phyloP scores from a whole-genome alignment of 2,329 filamentous ascomycete genomes.

The Epicoccum nigrum region DNA sequence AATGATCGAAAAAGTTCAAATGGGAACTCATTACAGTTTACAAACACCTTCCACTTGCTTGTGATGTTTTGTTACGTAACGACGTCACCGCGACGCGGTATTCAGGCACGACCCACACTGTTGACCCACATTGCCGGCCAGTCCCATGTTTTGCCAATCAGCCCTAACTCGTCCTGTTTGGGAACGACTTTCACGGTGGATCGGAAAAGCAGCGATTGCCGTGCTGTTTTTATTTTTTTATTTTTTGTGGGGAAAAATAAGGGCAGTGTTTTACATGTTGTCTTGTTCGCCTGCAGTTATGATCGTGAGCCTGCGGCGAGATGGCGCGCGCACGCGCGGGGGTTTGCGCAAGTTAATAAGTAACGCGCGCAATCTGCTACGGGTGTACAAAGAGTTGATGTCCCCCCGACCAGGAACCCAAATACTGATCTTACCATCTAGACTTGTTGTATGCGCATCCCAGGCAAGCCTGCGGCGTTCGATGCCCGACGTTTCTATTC shows the following conservation, averaged over 20 bases:
- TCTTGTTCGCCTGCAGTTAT: no score
- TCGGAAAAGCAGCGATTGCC: not conserved
- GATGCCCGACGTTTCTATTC: no score
- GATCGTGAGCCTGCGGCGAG: no score
- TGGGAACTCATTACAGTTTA: not conserved
- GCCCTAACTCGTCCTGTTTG: not conserved
- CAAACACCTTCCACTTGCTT: slow-evolving; percentile 4
- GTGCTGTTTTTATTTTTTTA: no score
- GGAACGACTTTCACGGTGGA: slow-evolving; percentile 1
- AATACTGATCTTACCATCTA: not conserved
- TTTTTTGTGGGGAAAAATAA: no score
- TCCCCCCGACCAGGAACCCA: not conserved
- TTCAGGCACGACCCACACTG: slow-evolving; percentile 14
- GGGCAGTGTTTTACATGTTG: no score
- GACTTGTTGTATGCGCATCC: no score
- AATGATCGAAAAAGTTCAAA: slow-evolving; percentile 9
- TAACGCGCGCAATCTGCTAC: slow-evolving; percentile 4
- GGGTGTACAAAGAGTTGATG: not conserved
- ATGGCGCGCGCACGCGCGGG: slow-evolving; percentile 2
- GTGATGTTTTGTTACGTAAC: slow-evolving; percentile 1
- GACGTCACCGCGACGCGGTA: slow-evolving; percentile 10
- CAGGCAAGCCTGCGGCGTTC: no score
- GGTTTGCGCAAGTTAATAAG: slow-evolving; percentile 16
- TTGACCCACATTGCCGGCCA: slow-evolving; percentile 2
- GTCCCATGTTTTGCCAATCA: not conserved